Base-by-base conservation (phyloP, 2,329 filamentous ascomycete species). In the Dissoconium aciculare region DNA sequence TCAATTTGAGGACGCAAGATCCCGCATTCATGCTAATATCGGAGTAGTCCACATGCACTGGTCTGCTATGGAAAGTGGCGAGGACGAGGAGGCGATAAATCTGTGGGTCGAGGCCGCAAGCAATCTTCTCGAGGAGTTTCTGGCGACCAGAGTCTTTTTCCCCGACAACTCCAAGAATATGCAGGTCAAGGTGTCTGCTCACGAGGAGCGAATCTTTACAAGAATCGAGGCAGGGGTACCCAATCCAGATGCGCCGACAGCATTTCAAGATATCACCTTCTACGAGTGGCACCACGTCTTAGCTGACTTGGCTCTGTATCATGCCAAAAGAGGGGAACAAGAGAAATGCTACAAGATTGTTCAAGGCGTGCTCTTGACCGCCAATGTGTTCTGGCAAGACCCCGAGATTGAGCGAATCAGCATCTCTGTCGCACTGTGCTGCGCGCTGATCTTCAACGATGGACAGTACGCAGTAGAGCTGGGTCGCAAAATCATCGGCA, bases 251-350 rank as follows among this genome's bases (percentile, higher is more conserved):
- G 32, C 64, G 21, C 68, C 69, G 2, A 54, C 55, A 27, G 63
- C 67, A 36, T 85, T 83, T 49, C 76, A 82, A 42, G 79, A 78
- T 5, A 80, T 95, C 27, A 62, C 74, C 0, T 93, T 95, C 49
- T 65, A 75, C 35, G 68, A 74, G 27, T 98, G 89, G 89, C 67
- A 94, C 3, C 80, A 91, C 43, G 66, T 93, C 1, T 93, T 98
- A 50, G 67, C 91, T 19, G 80, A 89, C 47, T 91, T 91, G 50
- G 79, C 84, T 3, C 65, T 94, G 28, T 65, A 76, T 4, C 67
- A 89, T 17, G 79, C 84, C 5, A 69, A 72, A 25, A 60, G 66
- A 12, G 74, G 74, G 17, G 71, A 78, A 28, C 62, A 69, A 10
- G 66, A 75, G 25, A 75, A 82, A 39, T 76, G 82, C 30, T 94